These are phyloP conservation scores for Nigrospora oryzae DNA, from an alignment of 2,329 filamentous ascomycete genomes.

Conservation along the genomic window DNA sequence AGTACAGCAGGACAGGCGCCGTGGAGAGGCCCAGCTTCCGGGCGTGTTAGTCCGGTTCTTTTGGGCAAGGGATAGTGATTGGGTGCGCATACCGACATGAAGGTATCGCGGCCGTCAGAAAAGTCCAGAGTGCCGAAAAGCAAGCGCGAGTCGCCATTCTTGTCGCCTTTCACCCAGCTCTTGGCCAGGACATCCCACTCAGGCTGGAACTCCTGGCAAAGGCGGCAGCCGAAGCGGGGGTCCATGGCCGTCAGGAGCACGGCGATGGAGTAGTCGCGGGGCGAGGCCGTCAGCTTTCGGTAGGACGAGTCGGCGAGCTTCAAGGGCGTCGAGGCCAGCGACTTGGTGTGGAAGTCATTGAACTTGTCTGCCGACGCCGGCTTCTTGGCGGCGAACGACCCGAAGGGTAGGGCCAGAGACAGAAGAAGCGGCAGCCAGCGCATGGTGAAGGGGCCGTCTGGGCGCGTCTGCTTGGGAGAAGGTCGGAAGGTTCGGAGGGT, in stretches of 20 bases:
- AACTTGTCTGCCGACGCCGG: conserved; percentile 53
- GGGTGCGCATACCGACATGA: conserved; percentile 63
- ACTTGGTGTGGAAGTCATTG: conserved; percentile 59
- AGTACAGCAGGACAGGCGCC: conserved; percentile 81
- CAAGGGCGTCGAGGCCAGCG: conserved; percentile 56
- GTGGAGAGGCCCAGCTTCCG: conserved; percentile 82
- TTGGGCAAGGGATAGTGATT: neutral
- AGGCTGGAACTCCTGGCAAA: conserved; percentile 86
- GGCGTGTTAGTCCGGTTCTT: neutral
- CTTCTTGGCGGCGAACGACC: conserved; percentile 55
- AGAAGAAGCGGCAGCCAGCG: conserved; percentile 57
- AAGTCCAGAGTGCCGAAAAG: conserved; percentile 87
- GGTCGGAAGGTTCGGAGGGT: no score
- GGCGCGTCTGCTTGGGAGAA: no score
- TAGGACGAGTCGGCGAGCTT: conserved; percentile 74
- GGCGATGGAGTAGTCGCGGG: conserved; percentile 75
- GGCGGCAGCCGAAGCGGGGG: conserved; percentile 69
- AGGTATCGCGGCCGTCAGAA: conserved; percentile 70
- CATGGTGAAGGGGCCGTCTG: conserved; percentile 42
- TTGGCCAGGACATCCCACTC: conserved; percentile 84
- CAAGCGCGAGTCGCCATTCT: conserved; percentile 60
- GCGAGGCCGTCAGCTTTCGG: conserved; percentile 63
- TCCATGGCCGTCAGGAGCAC: conserved; percentile 85
- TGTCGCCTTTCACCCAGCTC: conserved; percentile 84
- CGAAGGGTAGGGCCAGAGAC: conserved; percentile 51